phyloP scores from a whole-genome alignment of 1,284 basidiomycete species.

The Trichosporon coremiiforme region DNA sequence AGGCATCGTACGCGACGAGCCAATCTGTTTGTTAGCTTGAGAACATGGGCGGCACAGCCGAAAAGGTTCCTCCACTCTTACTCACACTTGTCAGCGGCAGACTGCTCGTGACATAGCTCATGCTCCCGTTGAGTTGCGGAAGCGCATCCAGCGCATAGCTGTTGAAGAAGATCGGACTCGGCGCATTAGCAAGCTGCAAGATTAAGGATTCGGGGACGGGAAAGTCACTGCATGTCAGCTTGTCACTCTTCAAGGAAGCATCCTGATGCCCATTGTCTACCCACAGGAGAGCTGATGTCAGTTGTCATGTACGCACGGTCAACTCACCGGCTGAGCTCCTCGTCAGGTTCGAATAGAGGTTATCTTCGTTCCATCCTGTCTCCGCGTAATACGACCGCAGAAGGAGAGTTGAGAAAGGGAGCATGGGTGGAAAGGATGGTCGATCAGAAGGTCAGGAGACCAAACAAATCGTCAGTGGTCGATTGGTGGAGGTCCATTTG shows the following conservation, averaged over 20 bases:
- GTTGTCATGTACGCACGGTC: conserved; percentile 32
- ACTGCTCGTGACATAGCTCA: conserved; percentile 90
- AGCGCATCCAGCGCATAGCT: conserved; percentile 89
- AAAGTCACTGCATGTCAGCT: conserved; percentile 43
- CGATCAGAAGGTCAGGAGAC: neutral
- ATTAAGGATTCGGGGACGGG: conserved; percentile 49
- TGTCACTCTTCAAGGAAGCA: too few relatives aligned
- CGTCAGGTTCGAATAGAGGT: conserved; percentile 86
- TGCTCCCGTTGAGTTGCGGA: conserved; percentile 85
- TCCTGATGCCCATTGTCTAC: neutral
- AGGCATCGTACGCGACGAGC: conserved; percentile 68
- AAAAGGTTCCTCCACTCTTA: neutral
- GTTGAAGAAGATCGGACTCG: conserved; percentile 84
- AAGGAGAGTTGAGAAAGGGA: conserved; percentile 76
- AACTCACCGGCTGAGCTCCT: conserved; percentile 78
- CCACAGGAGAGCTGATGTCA: conserved; percentile 50
- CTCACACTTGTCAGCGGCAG: conserved; percentile 69
- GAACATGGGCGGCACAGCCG: too few relatives aligned
- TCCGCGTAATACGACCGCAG: conserved; percentile 83
- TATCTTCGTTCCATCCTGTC: conserved; percentile 96
- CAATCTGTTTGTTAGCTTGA: conserved; percentile 40
- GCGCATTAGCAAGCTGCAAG: conserved; percentile 81
- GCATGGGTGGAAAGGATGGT: conserved; percentile 34
- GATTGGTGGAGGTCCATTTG: conserved; percentile 15
- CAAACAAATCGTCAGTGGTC: conserved; percentile 7